Percentiles rank a stretch among this genome's conserved stretches.
Evolutionary conservation across 345 rosid genomes (phyloP).

Genomic region (Citrus australasica): DNA sequence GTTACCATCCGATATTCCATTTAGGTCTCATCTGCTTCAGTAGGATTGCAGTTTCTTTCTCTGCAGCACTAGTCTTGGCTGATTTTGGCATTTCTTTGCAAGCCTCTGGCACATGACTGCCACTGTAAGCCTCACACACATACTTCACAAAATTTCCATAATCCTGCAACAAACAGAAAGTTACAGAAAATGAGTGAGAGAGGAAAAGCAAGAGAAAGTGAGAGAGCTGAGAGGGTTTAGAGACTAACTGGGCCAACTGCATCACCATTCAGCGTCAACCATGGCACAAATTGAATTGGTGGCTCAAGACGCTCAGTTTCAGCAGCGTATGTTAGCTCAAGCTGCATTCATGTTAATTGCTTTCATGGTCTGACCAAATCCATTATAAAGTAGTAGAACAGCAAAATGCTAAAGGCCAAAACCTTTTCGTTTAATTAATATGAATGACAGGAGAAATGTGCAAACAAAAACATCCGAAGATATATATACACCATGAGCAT

Average conservation of each 20-base stretch:
- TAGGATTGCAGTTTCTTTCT: too few relatives aligned
- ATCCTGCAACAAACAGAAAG: conserved; percentile 23
- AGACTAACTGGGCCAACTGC: conserved; percentile 29
- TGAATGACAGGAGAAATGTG: too few relatives aligned
- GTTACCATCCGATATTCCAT: too few relatives aligned
- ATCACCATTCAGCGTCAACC: conserved; percentile 39
- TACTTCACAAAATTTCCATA: conserved; percentile 22
- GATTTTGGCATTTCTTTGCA: conserved; percentile 17
- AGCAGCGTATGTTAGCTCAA: conserved; percentile 22
- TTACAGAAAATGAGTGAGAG: background rate
- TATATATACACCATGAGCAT: too few relatives aligned
- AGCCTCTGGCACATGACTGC: conserved; percentile 12
- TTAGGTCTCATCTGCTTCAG: too few relatives aligned
- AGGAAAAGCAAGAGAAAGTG: background rate
- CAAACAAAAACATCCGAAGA: too few relatives aligned
- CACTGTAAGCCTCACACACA: conserved; percentile 34
- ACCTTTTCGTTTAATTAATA: too few relatives aligned
- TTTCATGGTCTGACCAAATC: background rate
- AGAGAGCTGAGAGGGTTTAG: background rate
- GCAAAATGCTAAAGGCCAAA: too few relatives aligned
- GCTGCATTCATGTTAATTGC: conserved; percentile 16
- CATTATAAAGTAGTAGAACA: too few relatives aligned
- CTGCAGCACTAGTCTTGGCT: background rate
- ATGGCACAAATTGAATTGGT: conserved; percentile 38
- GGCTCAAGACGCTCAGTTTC: conserved; percentile 40